phyloP scores from a whole-genome alignment of 2,329 filamentous ascomycete genomes.

The Thelonectria olida region DNA sequence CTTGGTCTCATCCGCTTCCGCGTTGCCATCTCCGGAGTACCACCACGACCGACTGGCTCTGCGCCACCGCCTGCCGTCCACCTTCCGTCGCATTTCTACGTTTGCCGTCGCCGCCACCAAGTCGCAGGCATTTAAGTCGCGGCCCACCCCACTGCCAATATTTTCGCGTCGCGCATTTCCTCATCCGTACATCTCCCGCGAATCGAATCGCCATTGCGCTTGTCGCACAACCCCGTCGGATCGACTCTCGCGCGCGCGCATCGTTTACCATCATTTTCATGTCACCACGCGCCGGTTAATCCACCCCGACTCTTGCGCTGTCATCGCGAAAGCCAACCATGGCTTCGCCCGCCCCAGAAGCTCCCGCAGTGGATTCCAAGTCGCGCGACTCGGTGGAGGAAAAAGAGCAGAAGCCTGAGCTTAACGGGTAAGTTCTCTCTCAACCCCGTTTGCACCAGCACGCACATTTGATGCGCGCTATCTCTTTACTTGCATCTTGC shows the following conservation, averaged over 20 bases:
- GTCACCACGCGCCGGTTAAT: slow-evolving; percentile 46
- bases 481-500: slow-evolving; percentile 1
- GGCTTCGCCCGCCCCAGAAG: slow-evolving; percentile 58
- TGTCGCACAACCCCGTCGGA: slow-evolving; percentile 8
- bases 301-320: slow-evolving; percentile 39
- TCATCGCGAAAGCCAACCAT: slow-evolving; percentile 60
- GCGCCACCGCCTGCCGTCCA: slow-evolving; percentile 17
- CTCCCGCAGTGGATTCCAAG: slow-evolving; percentile 58
- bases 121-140: slow-evolving; percentile 30
- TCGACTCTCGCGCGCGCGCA: slow-evolving; percentile 17
- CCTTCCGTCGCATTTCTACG: slow-evolving; percentile 32
- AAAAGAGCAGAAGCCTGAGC: slow-evolving; percentile 44
- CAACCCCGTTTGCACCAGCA: slow-evolving; percentile 18
- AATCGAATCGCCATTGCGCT: slow-evolving; percentile 12
- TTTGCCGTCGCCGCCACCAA: slow-evolving; percentile 31
- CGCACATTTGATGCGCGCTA: slow-evolving; percentile 23
- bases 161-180: slow-evolving; percentile 37
- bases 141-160: slow-evolving; percentile 19
- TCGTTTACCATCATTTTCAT: slow-evolving; percentile 43
- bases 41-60: slow-evolving; percentile 22
- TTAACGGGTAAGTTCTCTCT: slow-evolving; percentile 50
- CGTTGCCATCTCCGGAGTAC: slow-evolving; percentile 25
- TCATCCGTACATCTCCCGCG: slow-evolving; percentile 21
- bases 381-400: slow-evolving; percentile 43
- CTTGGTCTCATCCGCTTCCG: slow-evolving; percentile 7